These are phyloP conservation scores for Pseudophaeomoniella oleicola DNA, from an alignment of 2,329 filamentous ascomycete genomes.

Conservation along the genomic window DNA sequence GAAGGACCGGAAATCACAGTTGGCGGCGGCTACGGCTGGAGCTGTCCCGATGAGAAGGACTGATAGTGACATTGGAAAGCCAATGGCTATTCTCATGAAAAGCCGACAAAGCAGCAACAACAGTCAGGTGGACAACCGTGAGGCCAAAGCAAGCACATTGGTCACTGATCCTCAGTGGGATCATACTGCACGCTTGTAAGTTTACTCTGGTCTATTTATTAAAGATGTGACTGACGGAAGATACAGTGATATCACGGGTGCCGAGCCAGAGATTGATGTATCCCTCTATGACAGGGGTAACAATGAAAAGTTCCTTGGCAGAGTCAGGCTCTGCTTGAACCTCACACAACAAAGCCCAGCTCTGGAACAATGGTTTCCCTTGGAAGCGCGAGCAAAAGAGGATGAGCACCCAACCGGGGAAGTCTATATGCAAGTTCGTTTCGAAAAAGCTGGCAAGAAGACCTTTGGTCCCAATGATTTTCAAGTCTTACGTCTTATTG, in stretches of 20 bases:
- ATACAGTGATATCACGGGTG: conserved; percentile 75
- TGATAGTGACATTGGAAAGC: conserved; percentile 65
- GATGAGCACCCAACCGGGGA: conserved; percentile 68
- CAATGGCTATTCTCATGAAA: conserved; percentile 93
- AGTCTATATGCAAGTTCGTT: conserved; percentile 72
- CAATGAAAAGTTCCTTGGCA: conserved; percentile 81
- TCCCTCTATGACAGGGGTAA: conserved; percentile 82
- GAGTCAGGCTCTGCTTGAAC: conserved; percentile 67
- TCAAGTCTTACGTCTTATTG: conserved; percentile 87
- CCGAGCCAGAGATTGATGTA: conserved; percentile 78
- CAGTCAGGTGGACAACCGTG: conserved; percentile 54
- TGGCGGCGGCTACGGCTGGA: too few relatives aligned
- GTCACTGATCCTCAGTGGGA: conserved; percentile 88
- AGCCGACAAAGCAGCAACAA: conserved; percentile 95
- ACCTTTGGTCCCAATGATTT: conserved; percentile 93
- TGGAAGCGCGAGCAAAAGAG: conserved; percentile 68
- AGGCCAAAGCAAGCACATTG: conserved; percentile 43
- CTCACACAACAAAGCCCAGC: conserved; percentile 54
- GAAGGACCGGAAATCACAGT: conserved; percentile 33
- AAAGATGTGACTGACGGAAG: conserved; percentile 14
- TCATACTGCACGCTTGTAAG: conserved; percentile 88
- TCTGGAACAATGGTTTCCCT: conserved; percentile 70
- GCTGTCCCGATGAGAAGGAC: conserved; percentile 52
- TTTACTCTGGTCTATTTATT: conserved; percentile 1
- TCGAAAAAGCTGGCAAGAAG: conserved; percentile 76